Evolutionary conservation across 176 grass and related monocot species (phyloP), one percentile per base, ranked within the genome.

Genomic region (Tillandsia leiboldiana): DNA sequence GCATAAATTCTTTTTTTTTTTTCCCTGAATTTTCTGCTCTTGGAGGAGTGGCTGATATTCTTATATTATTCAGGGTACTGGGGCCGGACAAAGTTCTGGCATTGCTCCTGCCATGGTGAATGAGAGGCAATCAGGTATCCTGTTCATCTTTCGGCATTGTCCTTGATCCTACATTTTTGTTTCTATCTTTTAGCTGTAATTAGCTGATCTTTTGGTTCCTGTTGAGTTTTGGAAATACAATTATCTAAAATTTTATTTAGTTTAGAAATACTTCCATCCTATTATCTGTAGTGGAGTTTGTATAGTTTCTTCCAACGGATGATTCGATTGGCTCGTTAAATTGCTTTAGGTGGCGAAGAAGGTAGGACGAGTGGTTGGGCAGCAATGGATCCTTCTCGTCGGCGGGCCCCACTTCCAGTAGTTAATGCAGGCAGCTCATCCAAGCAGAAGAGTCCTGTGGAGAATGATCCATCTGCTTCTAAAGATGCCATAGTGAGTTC

Each of bases 381-480:
- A 61, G 81, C 90, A 50, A 86, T 84, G 69, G 89, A 93, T 64
- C 82, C 77, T 33, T 72, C 83, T 15, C 61, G 80, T 12, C 78
- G 72, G 9, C 87, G 79, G 71, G 71, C 76, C 15, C 84, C 86
- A 78, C 82, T 74, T 63, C 89, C 87, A 69, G 65, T 84, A 69
- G 68, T 82, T 79, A 94, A 81, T 20, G 51, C 72, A 33, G 83
- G 72, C 4, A 71, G 73, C 65, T 79, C 76, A 9, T 78, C 82
- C 61, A 99, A 90, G 82, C 95, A 99, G 82, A 99, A 94, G 75
- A 76, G 77, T 8, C 90, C 95, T 70, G 33, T 90, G 52, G 90
- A 72, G 51, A 91, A 78, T 87, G 86, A 87, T 83, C 66, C 66
- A 54, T 67, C 84, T 72, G 23, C 67, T 83, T 73, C 72, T 75